Conservation (phyloP, 2,329 filamentous ascomycete species). For the Aspergillus quadricinctus region DNA sequence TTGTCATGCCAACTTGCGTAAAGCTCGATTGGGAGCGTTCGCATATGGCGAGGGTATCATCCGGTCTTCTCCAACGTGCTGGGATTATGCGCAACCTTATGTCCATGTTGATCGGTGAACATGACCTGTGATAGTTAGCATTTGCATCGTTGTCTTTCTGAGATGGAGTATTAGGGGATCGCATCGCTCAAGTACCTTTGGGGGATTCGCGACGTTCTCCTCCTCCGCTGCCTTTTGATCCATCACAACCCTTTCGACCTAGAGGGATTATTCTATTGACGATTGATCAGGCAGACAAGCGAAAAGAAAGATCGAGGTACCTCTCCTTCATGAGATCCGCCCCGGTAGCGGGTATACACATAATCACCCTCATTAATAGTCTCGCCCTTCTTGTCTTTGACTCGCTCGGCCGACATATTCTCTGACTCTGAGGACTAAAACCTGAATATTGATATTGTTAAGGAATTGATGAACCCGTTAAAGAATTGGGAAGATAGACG, state of each 20-base stretch:
- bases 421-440: neutral
- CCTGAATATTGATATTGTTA: neutral
- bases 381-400: conserved; percentile 21
- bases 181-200: conserved; percentile 16
- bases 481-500: neutral
- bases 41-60: neutral
- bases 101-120: conserved; percentile 25
- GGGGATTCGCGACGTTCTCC: conserved; percentile 21
- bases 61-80: conserved; percentile 16
- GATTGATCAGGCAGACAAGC: neutral
- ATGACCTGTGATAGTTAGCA: conserved; percentile 15
- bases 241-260: conserved; percentile 22
- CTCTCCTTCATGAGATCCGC: conserved; percentile 20
- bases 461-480: neutral
- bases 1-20: neutral
- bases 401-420: conserved; percentile 12
- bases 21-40: neutral
- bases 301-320: conserved; percentile 8
- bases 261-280: neutral
- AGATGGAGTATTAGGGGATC: neutral
- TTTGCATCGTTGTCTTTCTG: neutral
- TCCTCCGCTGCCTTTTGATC: conserved; percentile 17
- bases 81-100: conserved; percentile 23
- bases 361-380: conserved; percentile 19
- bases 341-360: conserved; percentile 19